phyloP scores from a whole-genome alignment of 2,329 filamentous ascomycete genomes.

The Penicillium sp. region DNA sequence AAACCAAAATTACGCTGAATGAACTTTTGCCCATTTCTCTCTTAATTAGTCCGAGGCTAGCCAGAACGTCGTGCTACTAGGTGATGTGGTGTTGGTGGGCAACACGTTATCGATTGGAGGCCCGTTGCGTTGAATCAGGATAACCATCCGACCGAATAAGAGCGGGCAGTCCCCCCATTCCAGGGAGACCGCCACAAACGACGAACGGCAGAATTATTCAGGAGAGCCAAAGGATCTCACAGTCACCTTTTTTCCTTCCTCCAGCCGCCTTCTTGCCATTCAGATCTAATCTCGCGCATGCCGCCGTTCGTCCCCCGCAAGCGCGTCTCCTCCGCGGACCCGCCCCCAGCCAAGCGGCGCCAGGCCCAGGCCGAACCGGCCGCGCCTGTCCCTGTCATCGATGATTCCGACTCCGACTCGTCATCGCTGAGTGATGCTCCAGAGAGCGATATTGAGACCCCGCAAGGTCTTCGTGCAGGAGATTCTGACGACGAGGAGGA shows the following conservation, averaged over 20 bases:
- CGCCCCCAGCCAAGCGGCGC: constrained; percentile 42
- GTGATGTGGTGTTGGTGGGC: no score
- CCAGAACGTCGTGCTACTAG: no score
- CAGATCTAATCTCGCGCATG: constrained; percentile 37
- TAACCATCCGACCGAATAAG: no score
- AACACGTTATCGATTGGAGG: no score
- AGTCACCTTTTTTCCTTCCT: background rate
- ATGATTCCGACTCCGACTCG: constrained; percentile 34
- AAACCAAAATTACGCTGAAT: no score
- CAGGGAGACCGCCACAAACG: no score
- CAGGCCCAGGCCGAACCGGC: constrained; percentile 32
- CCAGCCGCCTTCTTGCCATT: constrained; percentile 7
- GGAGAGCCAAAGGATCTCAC: no score
- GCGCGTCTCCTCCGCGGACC: constrained; percentile 42
- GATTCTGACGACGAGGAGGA: constrained; percentile 50
- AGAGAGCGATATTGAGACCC: constrained; percentile 21
- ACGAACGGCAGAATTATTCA: no score
- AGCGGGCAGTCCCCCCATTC: no score
- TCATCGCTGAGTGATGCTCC: constrained; percentile 45
- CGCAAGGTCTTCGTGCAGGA: background rate
- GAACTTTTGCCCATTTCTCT: no score
- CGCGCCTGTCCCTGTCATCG: constrained; percentile 29
- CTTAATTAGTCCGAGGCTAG: no score
- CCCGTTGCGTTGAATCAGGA: no score
- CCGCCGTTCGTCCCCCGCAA: constrained; percentile 53